A percentile compares a stretch with the other conserved stretches of the same genome.
phyloP scores from a whole-genome alignment of 1,139 yeast species.

The Nakaseomyces kungkrabaensis region DNA sequence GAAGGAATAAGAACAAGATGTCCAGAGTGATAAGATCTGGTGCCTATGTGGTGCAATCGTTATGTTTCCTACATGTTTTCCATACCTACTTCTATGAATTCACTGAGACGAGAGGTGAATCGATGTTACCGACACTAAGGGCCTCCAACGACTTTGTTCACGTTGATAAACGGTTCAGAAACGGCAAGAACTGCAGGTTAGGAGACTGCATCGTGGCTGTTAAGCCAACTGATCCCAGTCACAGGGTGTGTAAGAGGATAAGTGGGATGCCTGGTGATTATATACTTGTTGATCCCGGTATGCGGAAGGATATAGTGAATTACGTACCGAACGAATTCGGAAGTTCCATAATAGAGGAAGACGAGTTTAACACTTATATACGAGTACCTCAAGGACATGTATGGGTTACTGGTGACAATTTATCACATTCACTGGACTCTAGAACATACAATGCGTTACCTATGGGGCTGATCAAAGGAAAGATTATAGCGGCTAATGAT shows the following conservation, averaged over 20 bases:
- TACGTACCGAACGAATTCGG: slow-evolving; percentile 8
- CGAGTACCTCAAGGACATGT: slow-evolving; percentile 83
- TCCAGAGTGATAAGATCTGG: neutral
- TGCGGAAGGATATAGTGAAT: slow-evolving; percentile 25
- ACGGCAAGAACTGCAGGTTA: slow-evolving; percentile 43
- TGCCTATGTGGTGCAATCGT: slow-evolving; percentile 38
- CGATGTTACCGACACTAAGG: slow-evolving; percentile 87
- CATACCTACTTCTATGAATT: slow-evolving; percentile 64
- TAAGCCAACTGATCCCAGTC: slow-evolving; percentile 83
- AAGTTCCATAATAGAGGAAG: slow-evolving; percentile 13
- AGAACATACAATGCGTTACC: slow-evolving; percentile 84
- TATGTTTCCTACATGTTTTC: slow-evolving; percentile 58
- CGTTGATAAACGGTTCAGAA: slow-evolving; percentile 49
- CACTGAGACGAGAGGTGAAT: slow-evolving; percentile 81
- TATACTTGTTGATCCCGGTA: slow-evolving; percentile 70
- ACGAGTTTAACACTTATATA: slow-evolving; percentile 46
- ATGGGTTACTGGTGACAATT: slow-evolving; percentile 94
- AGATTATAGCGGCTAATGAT: slow-evolving; percentile 57
- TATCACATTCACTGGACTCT: slow-evolving; percentile 83
- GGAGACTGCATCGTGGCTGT: slow-evolving; percentile 87
- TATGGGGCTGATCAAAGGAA: slow-evolving; percentile 78
- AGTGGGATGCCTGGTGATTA: slow-evolving; percentile 96
- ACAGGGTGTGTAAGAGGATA: slow-evolving; percentile 81
- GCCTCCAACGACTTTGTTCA: slow-evolving; percentile 71
- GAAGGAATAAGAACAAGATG: neutral